Base-by-base conservation (phyloP, 1,284 basidiomycete species). In the Trichosporon ovoides region DNA sequence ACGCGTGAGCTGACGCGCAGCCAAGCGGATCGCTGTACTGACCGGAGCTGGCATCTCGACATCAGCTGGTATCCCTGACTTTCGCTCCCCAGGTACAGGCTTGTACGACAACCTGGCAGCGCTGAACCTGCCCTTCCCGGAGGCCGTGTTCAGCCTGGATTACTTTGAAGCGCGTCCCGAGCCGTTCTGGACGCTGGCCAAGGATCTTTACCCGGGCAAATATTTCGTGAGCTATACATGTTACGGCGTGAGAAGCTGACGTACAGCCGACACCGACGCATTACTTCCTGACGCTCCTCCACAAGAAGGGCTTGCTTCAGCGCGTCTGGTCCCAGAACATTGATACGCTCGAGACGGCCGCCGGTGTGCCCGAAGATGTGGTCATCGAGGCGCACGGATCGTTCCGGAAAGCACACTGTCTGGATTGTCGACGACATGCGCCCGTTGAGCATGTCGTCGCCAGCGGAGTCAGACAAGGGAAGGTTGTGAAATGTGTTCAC, bases 381-480 rank as follows among this genome's bases (percentile, higher is more conserved):
- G 86, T 98, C 59, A 82, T 98, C 35, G 95, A 98, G 77, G 96
- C 96, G 0, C 95, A 98, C 70, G 95, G 93, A 1, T 91, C 87
- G 66, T 94, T 94, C 66, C 89, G 90, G 0, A 82, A 81, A 10
- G 88, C 93, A 53, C 81, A 84, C 57, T 97, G 93, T 68, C 83
- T 95, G 12, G 79, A 83, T n/a, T 96, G 92, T 71, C 49, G 60
- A 16, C 64, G 79, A 20, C 69, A 74, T 2, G 71, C 80, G 0
- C 89, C 82, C 63, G 83, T 86, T 49, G 83, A 82, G 20, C 83
- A 84, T 16, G 84, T 85, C 69, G 87, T 94, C 79, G 82, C 81
- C 68, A 74, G 80, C 12, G 81, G 83, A 7, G 82, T 91, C 28
- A 72, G 80, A 54, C 70, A 78, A 22, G 84, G 84, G 33, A 74